Conservation (phyloP, 495 filamentous ascomycete genomes). For the Chaetomium tenue region DNA sequence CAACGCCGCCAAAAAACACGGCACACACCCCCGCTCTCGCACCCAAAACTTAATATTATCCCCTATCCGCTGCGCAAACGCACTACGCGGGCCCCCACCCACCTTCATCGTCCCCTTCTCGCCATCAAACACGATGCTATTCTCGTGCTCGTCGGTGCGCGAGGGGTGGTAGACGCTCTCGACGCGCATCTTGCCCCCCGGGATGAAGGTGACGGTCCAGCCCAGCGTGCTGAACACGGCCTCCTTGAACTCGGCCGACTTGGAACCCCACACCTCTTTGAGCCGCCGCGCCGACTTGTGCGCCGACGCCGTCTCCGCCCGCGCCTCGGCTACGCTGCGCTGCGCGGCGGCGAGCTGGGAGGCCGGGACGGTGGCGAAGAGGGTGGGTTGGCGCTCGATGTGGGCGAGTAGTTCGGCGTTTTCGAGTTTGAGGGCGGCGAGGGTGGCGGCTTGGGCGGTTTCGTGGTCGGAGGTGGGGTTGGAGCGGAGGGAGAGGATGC, state of each 20-base stretch:
- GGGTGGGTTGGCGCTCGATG: conserved; percentile 55
- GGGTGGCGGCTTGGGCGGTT: conserved; percentile 74
- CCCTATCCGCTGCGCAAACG: conserved; percentile 79
- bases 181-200: conserved; percentile 85
- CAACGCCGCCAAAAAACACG: conserved; percentile 84
- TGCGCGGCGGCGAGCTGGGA: conserved; percentile 70
- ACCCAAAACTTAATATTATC: conserved; percentile 92
- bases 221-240: conserved; percentile 84
- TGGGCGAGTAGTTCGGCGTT: conserved; percentile 79
- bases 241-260: conserved; percentile 89
- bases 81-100: conserved; percentile 78
- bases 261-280: conserved; percentile 84
- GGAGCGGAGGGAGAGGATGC: conserved; percentile 78
- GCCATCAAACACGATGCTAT: conserved; percentile 93
- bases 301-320: conserved; percentile 70
- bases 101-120: conserved; percentile 98
- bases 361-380: conserved; percentile 62
- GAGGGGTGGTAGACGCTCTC: conserved; percentile 75
- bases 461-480: conserved; percentile 86
- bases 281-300: conserved; percentile 83
- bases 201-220: conserved; percentile 89
- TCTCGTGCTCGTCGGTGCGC: conserved; percentile 68
- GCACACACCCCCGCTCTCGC: conserved; percentile 82
- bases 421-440: conserved; percentile 73
- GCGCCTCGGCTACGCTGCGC: conserved; percentile 68